phyloP scores from a whole-genome alignment of 805 yeast species.

The Teunomyces tritomae region DNA sequence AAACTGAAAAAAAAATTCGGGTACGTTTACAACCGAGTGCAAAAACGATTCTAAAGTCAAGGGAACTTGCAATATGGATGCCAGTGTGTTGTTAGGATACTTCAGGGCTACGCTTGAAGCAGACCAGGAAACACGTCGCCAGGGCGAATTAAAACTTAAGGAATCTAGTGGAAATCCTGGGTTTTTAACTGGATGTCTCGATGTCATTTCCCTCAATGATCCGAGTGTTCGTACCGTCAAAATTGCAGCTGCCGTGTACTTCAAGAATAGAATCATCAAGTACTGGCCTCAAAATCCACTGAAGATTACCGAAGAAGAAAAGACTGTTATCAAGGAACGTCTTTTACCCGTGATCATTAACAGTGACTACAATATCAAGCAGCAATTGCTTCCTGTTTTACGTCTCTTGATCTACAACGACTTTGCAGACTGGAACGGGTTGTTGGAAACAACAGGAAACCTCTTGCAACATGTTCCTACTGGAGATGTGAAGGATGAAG shows the following conservation, averaged over 20 bases:
- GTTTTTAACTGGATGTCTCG: slow-evolving; percentile 79
- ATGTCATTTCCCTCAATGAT: slow-evolving; percentile 57
- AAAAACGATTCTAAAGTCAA: not conserved
- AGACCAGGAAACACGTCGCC: slow-evolving; percentile 55
- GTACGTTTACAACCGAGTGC: not conserved
- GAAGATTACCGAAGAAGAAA: slow-evolving; percentile 66
- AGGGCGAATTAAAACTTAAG: slow-evolving; percentile 68
- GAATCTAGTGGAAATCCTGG: slow-evolving; percentile 61
- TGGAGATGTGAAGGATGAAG: slow-evolving; percentile 14
- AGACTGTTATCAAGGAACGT: slow-evolving; percentile 67
- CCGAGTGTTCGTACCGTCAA: slow-evolving; percentile 33
- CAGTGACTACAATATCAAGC: slow-evolving; percentile 32
- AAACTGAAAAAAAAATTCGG: slow-evolving; percentile 2
- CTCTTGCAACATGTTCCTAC: slow-evolving; percentile 26
- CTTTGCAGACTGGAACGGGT: slow-evolving; percentile 36
- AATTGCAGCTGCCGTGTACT: slow-evolving; percentile 75
- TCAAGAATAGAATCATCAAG: slow-evolving; percentile 69
- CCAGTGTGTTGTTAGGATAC: slow-evolving; percentile 63
- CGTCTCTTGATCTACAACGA: slow-evolving; percentile 30
- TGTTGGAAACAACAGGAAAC: slow-evolving; percentile 31
- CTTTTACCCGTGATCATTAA: slow-evolving; percentile 54
- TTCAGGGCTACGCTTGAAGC: slow-evolving; percentile 78
- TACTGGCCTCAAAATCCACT: slow-evolving; percentile 49
- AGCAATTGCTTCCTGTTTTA: slow-evolving; percentile 18
- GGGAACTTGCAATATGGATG: slow-evolving; percentile 52